A percentile compares a stretch with the other conserved stretches of the same genome.
Evolutionary conservation across 345 rosid species (phyloP).

Genomic region (Citrus sp.): DNA sequence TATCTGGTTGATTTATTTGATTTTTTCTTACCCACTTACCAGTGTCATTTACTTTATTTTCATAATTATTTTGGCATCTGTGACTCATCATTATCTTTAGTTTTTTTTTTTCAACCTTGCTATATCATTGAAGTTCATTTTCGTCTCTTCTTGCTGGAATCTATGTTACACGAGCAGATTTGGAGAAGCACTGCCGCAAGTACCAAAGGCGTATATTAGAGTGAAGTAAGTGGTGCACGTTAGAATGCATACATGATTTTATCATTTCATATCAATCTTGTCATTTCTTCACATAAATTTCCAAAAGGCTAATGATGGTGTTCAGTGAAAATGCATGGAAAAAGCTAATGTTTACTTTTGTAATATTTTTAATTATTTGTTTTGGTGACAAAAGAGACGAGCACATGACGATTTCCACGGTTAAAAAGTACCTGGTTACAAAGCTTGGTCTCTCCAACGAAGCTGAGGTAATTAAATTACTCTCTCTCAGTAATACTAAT

Average conservation of each 20-base stretch:
- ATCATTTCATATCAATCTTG: constrained; percentile 10
- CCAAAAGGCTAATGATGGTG: constrained; percentile 35
- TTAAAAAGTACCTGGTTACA: constrained; percentile 37
- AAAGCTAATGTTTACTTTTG: constrained; percentile 26
- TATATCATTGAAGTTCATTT: not conserved
- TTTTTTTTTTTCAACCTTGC: not conserved
- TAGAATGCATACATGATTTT: constrained; percentile 8
- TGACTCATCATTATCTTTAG: not conserved
- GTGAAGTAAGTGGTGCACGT: constrained; percentile 38
- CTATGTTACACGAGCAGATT: constrained; percentile 13
- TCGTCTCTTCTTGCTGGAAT: too few species aligned
- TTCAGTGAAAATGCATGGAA: constrained; percentile 17
- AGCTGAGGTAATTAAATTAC: constrained; percentile 29
- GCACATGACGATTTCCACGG: constrained; percentile 34
- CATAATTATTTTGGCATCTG: not conserved
- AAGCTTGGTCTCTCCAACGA: constrained; percentile 44
- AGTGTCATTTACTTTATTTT: too few species aligned
- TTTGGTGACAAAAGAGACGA: constrained; percentile 23
- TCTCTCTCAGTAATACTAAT: not conserved
- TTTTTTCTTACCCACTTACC: not conserved
- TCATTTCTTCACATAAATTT: constrained; percentile 5
- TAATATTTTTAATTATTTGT: not conserved
- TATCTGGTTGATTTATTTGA: too few species aligned
- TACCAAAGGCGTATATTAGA: constrained; percentile 40
- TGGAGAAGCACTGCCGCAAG: constrained; percentile 37